Evolutionary conservation across 768 basidiomycete species (phyloP).

Genomic region (Suillus americanus): DNA sequence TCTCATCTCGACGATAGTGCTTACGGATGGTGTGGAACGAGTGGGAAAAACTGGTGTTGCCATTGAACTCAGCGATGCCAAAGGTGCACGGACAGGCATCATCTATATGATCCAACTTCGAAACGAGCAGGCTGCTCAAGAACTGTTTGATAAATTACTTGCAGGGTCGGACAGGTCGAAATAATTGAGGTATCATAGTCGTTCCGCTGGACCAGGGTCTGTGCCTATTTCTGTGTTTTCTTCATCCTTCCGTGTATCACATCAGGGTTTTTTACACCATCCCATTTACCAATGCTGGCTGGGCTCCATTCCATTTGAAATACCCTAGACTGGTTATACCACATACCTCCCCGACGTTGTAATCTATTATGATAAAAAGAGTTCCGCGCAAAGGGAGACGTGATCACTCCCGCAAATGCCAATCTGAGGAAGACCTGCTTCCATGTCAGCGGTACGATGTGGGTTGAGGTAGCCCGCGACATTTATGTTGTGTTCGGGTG

Average conservation of each 20-base stretch:
- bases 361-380: conserved; percentile 30
- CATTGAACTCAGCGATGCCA: conserved; percentile 84
- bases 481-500: conserved; percentile 30
- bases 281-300: conserved; percentile 9
- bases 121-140: conserved; percentile 83
- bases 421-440: conserved; percentile 74
- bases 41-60: conserved; percentile 99
- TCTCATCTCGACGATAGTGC: conserved; percentile 92
- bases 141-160: conserved; percentile 83
- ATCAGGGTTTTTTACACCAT: neutral
- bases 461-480: conserved; percentile 62
- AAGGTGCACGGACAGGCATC: conserved; percentile 88
- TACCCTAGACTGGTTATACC: conserved; percentile 12
- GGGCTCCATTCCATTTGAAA: neutral
- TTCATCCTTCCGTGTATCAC: neutral
- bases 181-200: conserved; percentile 7
- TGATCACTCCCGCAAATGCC: conserved; percentile 88
- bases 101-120: conserved; percentile 97
- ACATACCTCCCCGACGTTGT: conserved; percentile 9
- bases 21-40: conserved; percentile 94
- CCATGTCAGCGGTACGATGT: conserved; percentile 56
- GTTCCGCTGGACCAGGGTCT: neutral
- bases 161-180: conserved; percentile 75
- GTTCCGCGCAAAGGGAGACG: conserved; percentile 70
- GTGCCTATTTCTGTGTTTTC: neutral